phyloP scores from a whole-genome alignment of 768 basidiomycete species.

The Boletus vermiculosoides region DNA sequence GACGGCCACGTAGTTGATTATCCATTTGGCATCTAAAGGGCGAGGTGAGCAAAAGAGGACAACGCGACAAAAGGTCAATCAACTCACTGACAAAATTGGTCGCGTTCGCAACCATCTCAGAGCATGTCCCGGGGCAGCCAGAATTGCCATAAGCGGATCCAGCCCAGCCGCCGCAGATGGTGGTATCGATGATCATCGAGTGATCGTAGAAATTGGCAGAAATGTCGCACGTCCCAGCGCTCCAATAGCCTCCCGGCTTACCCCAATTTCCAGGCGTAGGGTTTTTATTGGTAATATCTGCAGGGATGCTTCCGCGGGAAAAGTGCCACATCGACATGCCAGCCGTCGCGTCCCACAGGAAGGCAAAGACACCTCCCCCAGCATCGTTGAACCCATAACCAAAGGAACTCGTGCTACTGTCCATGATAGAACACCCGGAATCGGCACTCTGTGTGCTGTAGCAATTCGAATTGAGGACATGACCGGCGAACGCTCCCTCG shows the following conservation, averaged over 20 bases:
- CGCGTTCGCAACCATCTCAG: constrained; percentile 49
- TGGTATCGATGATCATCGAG: constrained; percentile 40
- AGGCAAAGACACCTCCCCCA: constrained; percentile 55
- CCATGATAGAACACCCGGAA: constrained; percentile 49
- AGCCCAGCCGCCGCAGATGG: constrained; percentile 35
- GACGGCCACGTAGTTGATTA: constrained; percentile 53
- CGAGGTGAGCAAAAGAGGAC: neutral
- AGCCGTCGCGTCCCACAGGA: constrained; percentile 44
- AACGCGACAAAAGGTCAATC: neutral
- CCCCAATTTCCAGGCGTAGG: constrained; percentile 53
- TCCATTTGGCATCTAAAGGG: constrained; percentile 51
- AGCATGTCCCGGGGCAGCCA: constrained; percentile 44
- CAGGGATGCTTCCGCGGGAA: constrained; percentile 47
- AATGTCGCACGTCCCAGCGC: constrained; percentile 48
- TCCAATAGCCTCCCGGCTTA: constrained; percentile 50
- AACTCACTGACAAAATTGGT: constrained; percentile 50
- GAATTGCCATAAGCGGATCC: constrained; percentile 18
- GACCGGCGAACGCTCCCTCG: constrained; percentile 21
- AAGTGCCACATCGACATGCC: constrained; percentile 61
- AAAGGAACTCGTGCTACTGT: constrained; percentile 42
- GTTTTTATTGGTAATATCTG: constrained; percentile 41
- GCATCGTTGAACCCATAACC: constrained; percentile 29
- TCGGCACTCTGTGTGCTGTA: constrained; percentile 41
- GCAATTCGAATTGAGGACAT: constrained; percentile 33
- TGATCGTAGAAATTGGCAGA: constrained; percentile 49